These are phyloP conservation scores for Pseudogymnoascus sp. DNA, from an alignment of 2,329 filamentous ascomycete genomes.

Conservation along the genomic window DNA sequence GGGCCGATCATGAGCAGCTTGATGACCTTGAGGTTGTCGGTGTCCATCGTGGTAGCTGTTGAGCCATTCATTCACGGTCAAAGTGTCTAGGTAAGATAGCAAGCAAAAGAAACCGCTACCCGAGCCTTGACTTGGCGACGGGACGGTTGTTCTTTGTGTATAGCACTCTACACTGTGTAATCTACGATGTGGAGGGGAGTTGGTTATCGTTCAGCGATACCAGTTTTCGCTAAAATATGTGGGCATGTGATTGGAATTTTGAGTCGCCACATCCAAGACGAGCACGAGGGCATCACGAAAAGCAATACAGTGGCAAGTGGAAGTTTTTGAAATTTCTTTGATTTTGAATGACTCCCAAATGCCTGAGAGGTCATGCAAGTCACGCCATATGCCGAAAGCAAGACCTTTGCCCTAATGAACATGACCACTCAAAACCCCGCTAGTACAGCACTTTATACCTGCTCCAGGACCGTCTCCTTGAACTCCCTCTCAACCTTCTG, in stretches of 20 bases:
- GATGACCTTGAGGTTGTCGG: constrained; percentile 43
- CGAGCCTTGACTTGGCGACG: constrained; percentile 2
- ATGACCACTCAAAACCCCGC: constrained; percentile 28
- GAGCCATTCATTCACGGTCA: constrained; percentile 14
- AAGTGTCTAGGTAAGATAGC: background rate
- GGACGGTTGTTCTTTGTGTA: background rate
- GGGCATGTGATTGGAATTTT: constrained; percentile 4
- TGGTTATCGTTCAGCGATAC: constrained; percentile 5
- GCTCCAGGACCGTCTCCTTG: constrained; percentile 94
- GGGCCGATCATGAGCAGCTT: constrained; percentile 51
- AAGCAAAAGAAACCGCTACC: background rate
- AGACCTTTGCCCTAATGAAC: constrained; percentile 23
- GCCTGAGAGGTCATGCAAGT: constrained; percentile 27
- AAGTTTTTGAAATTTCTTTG: constrained; percentile 24
- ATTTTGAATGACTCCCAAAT: constrained; percentile 29
- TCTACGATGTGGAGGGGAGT: background rate
- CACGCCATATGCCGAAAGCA: constrained; percentile 31
- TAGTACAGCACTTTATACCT: constrained; percentile 60
- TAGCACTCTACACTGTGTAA: background rate
- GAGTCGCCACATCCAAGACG: background rate
- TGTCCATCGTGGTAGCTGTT: constrained; percentile 31
- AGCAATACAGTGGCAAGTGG: background rate
- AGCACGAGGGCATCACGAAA: background rate
- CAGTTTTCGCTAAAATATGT: constrained; percentile 7
- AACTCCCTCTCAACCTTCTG: constrained; percentile 99